Conservation (phyloP, 345 rosid species). For the Aquilaria sinensis region DNA sequence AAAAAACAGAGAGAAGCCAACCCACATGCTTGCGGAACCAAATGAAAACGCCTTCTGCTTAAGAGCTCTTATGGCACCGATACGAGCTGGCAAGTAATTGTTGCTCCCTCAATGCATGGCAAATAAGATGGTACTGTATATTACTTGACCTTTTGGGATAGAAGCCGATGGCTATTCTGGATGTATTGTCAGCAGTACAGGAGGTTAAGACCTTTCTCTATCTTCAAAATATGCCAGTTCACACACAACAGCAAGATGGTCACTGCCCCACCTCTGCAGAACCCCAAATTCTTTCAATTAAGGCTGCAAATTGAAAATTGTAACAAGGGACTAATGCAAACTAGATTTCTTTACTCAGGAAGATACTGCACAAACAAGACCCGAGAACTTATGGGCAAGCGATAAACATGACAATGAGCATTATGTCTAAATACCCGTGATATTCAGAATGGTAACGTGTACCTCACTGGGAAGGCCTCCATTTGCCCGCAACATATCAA, state of each 20-base stretch:
- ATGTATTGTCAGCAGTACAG: too few relatives aligned
- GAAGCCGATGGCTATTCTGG: background rate
- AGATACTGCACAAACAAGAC: background rate
- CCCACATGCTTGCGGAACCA: too few relatives aligned
- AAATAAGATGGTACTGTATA: background rate
- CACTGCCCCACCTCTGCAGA: conserved; percentile 86
- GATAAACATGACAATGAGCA: background rate
- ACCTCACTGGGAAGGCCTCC: conserved; percentile 85
- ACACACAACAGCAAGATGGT: conserved; percentile 92
- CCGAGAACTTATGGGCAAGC: background rate
- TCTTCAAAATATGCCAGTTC: conserved; percentile 63
- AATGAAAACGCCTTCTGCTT: too few relatives aligned
- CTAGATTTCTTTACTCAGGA: too few relatives aligned
- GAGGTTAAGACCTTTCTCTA: conserved; percentile 5
- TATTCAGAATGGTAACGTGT: conserved; percentile 7
- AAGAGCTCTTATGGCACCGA: too few relatives aligned
- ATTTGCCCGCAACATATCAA: conserved; percentile 48
- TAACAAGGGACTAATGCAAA: too few relatives aligned
- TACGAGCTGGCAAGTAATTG: too few relatives aligned
- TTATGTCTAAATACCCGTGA: background rate
- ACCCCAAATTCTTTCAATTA: conserved; percentile 8
- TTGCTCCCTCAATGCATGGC: background rate
- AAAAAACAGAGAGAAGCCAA: too few relatives aligned
- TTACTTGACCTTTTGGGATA: background rate
- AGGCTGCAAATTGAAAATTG: too few relatives aligned